Percentiles rank a stretch among this genome's conserved stretches.
Evolutionary conservation across 345 rosid genomes (phyloP).

Genomic region (Brassica incana): DNA sequence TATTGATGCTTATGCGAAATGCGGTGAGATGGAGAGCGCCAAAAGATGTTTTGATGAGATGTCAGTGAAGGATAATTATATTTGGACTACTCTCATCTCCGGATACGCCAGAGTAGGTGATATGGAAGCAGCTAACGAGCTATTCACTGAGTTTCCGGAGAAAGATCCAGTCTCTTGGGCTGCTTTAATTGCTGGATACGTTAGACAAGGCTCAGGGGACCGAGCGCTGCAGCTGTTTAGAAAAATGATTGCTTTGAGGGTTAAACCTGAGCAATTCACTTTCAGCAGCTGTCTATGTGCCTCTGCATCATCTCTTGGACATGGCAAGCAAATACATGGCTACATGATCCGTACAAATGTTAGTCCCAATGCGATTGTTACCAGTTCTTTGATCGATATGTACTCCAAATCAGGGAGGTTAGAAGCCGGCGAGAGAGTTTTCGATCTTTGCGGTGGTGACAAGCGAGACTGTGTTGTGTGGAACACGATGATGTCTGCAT

Average conservation of each 20-base stretch:
- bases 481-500: constrained; percentile 85
- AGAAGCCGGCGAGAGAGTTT: constrained; percentile 51
- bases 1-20: constrained; percentile 68
- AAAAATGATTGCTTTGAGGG: constrained; percentile 49
- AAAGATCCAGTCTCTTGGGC: constrained; percentile 74
- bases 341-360: constrained; percentile 50
- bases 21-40: constrained; percentile 59
- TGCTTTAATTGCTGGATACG: constrained; percentile 72
- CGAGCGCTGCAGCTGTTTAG: constrained; percentile 52
- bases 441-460: constrained; percentile 39
- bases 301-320: constrained; percentile 66
- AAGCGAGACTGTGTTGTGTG: constrained; percentile 64
- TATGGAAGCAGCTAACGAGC: constrained; percentile 55
- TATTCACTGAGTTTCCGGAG: constrained; percentile 64
- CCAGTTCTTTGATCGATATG: constrained; percentile 83
- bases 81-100: constrained; percentile 76
- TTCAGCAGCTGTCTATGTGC: constrained; percentile 80
- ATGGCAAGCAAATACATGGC: constrained; percentile 74
- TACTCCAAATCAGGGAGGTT: constrained; percentile 71
- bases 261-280: constrained; percentile 71
- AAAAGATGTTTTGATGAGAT: constrained; percentile 62
- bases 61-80: constrained; percentile 55
- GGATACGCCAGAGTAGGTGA: constrained; percentile 66
- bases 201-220: constrained; percentile 54
- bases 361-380: constrained; percentile 60